A percentile compares a stretch with the other conserved stretches of the same genome.
phyloP scores from a whole-genome alignment of 306 rosid species.

The Notholithocarpus densiflorus region DNA sequence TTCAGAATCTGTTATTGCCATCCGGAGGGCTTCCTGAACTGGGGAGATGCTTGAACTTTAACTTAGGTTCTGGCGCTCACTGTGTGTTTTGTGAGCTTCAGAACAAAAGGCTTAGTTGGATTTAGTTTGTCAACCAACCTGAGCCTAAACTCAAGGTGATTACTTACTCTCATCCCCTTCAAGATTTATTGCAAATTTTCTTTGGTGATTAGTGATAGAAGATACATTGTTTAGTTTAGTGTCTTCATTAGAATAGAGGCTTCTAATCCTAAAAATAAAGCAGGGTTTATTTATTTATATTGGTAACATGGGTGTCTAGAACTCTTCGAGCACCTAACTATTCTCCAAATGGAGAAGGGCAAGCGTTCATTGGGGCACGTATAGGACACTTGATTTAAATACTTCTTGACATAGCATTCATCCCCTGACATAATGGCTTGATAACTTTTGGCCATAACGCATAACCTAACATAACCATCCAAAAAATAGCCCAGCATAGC shows the following conservation, averaged over 20 bases:
- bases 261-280: too few relatives aligned
- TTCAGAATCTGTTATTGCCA: conserved; percentile 49
- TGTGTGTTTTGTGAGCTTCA: conserved; percentile 63
- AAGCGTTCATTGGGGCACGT: not conserved
- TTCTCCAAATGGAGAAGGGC: not conserved
- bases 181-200: not conserved
- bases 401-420: not conserved
- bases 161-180: not conserved
- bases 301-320: too few relatives aligned
- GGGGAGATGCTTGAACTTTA: conserved; percentile 81
- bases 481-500: not conserved
- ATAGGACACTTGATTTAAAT: not conserved
- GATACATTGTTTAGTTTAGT: not conserved
- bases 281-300: too few relatives aligned
- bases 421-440: not conserved
- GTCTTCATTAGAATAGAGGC: not conserved
- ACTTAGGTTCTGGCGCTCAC: conserved; percentile 60
- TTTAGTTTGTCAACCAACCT: conserved; percentile 76
- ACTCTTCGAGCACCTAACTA: too few relatives aligned
- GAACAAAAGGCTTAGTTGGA: conserved; percentile 66
- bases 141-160: conserved; percentile 72
- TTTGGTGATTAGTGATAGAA: not conserved
- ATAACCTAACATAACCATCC: not conserved
- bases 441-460: not conserved
- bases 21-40: conserved; percentile 69